A percentile compares a stretch with the other conserved stretches of the same genome.
Evolutionary conservation across 2,329 filamentous ascomycete genomes (phyloP).

Genomic region (Pseudogymnoascus sp.): DNA sequence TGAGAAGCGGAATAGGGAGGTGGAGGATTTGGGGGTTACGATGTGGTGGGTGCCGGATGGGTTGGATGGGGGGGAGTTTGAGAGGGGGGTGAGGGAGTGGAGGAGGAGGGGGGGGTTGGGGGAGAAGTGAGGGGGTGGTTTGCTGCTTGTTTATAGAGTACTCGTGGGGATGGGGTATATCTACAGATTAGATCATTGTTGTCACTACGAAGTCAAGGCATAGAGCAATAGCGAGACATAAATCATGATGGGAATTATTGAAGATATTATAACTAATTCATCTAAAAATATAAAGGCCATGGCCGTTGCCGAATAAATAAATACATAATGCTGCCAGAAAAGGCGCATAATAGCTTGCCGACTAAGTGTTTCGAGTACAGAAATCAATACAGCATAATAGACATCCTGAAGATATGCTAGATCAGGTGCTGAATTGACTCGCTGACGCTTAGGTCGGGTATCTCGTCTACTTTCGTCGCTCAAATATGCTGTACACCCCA

Average conservation of each 20-base stretch:
- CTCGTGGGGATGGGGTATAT: not conserved
- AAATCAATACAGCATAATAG: not conserved
- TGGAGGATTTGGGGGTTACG: slow-evolving; percentile 68
- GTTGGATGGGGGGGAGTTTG: slow-evolving; percentile 67
- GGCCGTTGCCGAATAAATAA: not conserved
- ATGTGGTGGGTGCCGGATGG: slow-evolving; percentile 79
- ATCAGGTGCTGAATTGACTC: slow-evolving; percentile 1
- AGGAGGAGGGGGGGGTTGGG: slow-evolving; percentile 53
- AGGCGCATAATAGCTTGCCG: not conserved
- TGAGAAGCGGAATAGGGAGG: slow-evolving; percentile 77
- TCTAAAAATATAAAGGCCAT: not conserved
- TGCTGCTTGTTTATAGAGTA: not conserved
- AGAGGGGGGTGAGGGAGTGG: slow-evolving; percentile 74
- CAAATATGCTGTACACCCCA: not conserved
- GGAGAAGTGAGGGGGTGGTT: not conserved
- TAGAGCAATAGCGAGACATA: not conserved
- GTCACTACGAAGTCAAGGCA: not conserved
- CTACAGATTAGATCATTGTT: not conserved
- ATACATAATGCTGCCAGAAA: not conserved
- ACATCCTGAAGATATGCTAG: not conserved
- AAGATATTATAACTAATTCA: not conserved
- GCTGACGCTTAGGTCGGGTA: not conserved
- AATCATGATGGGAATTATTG: not conserved
- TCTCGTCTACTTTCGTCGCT: slow-evolving; percentile 1
- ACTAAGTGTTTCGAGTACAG: not conserved